phyloP scores from a whole-genome alignment of 2,329 filamentous ascomycete genomes.

The Clarireedia paspali region DNA sequence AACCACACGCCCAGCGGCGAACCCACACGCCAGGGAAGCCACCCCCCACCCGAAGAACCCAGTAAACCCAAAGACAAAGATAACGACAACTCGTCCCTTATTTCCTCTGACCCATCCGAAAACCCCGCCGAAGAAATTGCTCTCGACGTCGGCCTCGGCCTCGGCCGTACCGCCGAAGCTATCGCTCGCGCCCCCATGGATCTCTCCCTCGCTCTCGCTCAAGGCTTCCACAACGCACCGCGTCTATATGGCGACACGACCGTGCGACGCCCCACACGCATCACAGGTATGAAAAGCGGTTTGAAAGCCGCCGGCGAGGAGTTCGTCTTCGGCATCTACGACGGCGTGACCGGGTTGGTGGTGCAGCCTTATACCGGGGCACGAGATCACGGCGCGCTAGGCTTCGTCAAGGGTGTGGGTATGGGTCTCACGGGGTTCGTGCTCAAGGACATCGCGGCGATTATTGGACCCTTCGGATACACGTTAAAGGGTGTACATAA shows the following conservation, averaged over 20 bases:
- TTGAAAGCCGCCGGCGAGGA: constrained; percentile 48
- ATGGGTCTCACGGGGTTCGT: constrained; percentile 7
- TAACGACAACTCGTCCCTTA: constrained; percentile 6
- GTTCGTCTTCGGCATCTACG: constrained; percentile 56
- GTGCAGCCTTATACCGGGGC: constrained; percentile 51
- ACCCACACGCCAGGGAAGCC: constrained; percentile 8
- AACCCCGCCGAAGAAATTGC: constrained; percentile 21
- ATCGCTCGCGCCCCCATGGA: constrained; percentile 46
- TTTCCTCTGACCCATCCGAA: constrained; percentile 19
- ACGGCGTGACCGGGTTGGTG: constrained; percentile 56
- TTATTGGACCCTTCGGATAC: constrained; percentile 54
- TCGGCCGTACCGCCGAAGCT: constrained; percentile 24
- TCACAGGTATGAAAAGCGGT: constrained; percentile 52
- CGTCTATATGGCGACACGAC: constrained; percentile 64
- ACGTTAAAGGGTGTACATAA: constrained; percentile 57
- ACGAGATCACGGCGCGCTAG: neutral
- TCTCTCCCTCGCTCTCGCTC: constrained; percentile 46
- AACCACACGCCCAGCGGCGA: constrained; percentile 12
- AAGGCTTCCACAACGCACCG: constrained; percentile 65
- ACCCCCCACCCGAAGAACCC: neutral
- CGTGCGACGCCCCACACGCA: constrained; percentile 55
- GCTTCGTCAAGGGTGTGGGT: constrained; percentile 5
- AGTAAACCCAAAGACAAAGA: neutral
- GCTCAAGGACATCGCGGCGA: constrained; percentile 46
- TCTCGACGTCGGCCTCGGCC: constrained; percentile 21